Percentiles rank a stretch among this genome's conserved stretches.
phyloP scores from a whole-genome alignment of 2,329 filamentous ascomycete species.

The Xylaria arbuscula region DNA sequence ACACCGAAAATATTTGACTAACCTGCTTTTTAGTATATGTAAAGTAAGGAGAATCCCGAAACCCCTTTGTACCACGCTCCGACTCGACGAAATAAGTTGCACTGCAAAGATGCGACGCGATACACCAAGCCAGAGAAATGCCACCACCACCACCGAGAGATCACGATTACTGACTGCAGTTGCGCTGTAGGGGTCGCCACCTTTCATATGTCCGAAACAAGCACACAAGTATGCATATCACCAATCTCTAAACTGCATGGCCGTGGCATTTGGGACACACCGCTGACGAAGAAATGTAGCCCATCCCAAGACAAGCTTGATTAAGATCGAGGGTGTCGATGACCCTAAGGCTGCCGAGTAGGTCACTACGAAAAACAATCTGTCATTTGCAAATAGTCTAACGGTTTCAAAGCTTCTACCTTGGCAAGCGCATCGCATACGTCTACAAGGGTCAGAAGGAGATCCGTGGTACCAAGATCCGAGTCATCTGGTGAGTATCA shows the following conservation, averaged over 20 bases:
- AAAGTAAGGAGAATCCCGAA: constrained; percentile 68
- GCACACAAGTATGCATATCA: constrained; percentile 61
- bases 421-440: constrained; percentile 98
- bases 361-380: constrained; percentile 50
- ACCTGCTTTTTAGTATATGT: constrained; percentile 76
- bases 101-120: constrained; percentile 19
- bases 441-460: constrained; percentile 97
- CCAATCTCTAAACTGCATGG: constrained; percentile 2
- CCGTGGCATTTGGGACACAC: constrained; percentile 4
- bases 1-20: constrained; percentile 49
- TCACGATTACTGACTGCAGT: constrained; percentile 41
- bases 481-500: constrained; percentile 78
- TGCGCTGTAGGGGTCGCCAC: constrained; percentile 84
- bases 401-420: constrained; percentile 77
- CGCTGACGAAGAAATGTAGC: constrained; percentile 86
- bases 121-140: constrained; percentile 15
- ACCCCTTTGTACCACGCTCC: constrained; percentile 12
- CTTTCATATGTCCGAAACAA: constrained; percentile 74
- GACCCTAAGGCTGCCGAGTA: constrained; percentile 89
- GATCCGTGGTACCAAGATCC: constrained; percentile 97
- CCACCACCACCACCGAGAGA: not conserved
- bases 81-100: constrained; percentile 17
- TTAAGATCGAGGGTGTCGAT: constrained; percentile 99
- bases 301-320: constrained; percentile 89
- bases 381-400: constrained; percentile 35